Percentiles rank a stretch among this genome's conserved stretches.
These are phyloP conservation scores for Gossypium stocksii DNA, from an alignment of 345 rosid species.

Conservation along the genomic window DNA sequence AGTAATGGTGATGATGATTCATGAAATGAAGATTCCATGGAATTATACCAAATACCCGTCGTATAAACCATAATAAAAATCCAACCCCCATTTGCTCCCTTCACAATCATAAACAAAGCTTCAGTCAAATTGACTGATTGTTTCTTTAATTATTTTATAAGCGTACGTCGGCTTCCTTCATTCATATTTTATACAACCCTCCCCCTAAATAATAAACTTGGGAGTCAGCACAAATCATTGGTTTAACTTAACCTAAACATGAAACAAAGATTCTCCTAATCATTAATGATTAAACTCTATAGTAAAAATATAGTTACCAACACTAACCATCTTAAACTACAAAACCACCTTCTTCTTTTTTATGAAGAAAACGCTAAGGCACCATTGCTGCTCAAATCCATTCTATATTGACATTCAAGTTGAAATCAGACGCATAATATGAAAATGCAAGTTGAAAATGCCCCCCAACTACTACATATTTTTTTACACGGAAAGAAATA, in stretches of 20 bases:
- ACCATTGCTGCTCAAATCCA: neutral
- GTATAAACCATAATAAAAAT: neutral
- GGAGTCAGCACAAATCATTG: neutral
- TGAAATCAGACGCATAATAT: neutral
- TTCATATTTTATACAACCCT: neutral
- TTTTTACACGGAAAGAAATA: neutral
- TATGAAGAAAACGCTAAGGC: neutral
- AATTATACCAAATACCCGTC: neutral
- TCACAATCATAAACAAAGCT: neutral
- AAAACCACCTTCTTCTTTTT: neutral
- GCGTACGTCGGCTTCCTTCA: neutral
- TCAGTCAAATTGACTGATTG: neutral
- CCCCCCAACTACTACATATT: constrained; percentile 16
- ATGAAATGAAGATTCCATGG: neutral
- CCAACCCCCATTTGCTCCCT: neutral
- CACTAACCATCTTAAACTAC: neutral
- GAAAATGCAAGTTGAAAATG: constrained; percentile 16
- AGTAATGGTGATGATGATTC: neutral
- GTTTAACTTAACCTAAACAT: too few relatives aligned
- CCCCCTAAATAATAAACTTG: neutral
- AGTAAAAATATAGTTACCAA: neutral
- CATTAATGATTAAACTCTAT: too few relatives aligned
- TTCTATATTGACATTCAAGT: neutral
- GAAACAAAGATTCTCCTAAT: too few relatives aligned
- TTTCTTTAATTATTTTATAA: neutral